A percentile compares a stretch with the other conserved stretches of the same genome.
Evolutionary conservation across 208 protist species (phyloP).

Genomic region (Strigomonas culicis): DNA sequence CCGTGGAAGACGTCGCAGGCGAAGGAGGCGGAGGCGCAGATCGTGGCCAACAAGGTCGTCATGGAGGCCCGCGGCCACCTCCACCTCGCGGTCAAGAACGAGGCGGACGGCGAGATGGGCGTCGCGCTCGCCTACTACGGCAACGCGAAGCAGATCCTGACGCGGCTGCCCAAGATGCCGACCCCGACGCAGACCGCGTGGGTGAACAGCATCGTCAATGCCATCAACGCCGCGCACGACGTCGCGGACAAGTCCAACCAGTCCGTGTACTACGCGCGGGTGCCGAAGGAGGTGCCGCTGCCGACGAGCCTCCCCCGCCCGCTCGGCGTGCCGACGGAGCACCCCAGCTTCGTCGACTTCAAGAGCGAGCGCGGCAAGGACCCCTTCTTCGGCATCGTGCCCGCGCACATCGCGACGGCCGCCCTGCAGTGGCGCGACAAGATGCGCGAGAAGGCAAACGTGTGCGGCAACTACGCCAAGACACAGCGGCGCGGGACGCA

Average conservation of each 20-base stretch:
- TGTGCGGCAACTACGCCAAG: conserved; percentile 33
- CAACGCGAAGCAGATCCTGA: conserved; percentile 48
- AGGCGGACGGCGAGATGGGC: conserved; percentile 49
- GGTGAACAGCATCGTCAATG: conserved; percentile 64
- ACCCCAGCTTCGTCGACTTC: conserved; percentile 46
- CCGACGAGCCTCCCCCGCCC: conserved; percentile 50
- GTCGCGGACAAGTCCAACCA: conserved; percentile 67
- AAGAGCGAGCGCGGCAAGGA: conserved; percentile 62
- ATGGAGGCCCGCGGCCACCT: conserved; percentile 67
- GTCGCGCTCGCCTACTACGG: conserved; percentile 68
- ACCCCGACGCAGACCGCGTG: conserved; percentile 36
- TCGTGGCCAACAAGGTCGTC: conserved; percentile 34
- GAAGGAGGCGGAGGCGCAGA: conserved; percentile 49
- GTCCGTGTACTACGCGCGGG: conserved; percentile 71
- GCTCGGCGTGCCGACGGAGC: conserved; percentile 56
- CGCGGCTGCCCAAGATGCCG: conserved; percentile 47
- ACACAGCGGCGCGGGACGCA: conserved; percentile 29
- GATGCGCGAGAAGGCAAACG: conserved; percentile 44
- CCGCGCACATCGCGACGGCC: conserved; percentile 57
- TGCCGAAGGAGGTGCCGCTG: conserved; percentile 61
- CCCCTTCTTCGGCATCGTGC: conserved; percentile 87
- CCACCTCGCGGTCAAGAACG: conserved; percentile 50
- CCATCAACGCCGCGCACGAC: conserved; percentile 50
- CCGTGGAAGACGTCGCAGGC: conserved; percentile 22
- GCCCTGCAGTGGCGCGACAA: conserved; percentile 55